phyloP scores from a whole-genome alignment of 2,329 filamentous ascomycete species.

The Coniella vitis region DNA sequence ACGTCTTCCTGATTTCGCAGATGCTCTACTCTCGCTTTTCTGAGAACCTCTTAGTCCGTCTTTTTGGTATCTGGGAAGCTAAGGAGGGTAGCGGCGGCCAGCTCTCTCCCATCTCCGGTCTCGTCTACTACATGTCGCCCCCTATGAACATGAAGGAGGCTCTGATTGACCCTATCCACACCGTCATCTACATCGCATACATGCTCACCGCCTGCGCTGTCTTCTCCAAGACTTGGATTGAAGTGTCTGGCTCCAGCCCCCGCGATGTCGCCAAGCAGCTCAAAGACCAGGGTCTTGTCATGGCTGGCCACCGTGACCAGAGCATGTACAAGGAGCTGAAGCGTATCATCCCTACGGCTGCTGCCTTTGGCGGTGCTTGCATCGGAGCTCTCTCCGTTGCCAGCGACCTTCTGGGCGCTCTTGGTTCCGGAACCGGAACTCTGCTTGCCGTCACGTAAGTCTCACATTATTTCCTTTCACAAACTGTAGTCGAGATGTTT shows the following conservation, averaged over 20 bases:
- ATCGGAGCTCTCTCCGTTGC: conserved; percentile 95
- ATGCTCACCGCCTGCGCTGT: conserved; percentile 91
- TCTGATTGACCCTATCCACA: conserved; percentile 94
- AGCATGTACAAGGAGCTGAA: conserved; percentile 99
- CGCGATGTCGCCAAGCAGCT: conserved; percentile 99
- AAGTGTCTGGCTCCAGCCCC: conserved; percentile 95
- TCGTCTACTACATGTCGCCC: conserved; percentile 99
- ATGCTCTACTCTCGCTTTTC: conserved; percentile 99
- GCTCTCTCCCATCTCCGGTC: conserved; percentile 85
- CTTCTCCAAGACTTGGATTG: conserved; percentile 99
- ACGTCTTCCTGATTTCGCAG: conserved; percentile 98
- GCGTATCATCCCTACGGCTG: conserved; percentile 96
- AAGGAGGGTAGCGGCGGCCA: conserved; percentile 92
- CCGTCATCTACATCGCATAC: conserved; percentile 88
- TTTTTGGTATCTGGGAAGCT: conserved; percentile 97
- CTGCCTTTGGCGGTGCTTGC: conserved; percentile 96
- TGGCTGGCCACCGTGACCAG: conserved; percentile 99
- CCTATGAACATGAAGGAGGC: conserved; percentile 97
- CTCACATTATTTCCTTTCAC: conserved; percentile 7
- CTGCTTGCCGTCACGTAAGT: conserved; percentile 96
- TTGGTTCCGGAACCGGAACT: conserved; percentile 96
- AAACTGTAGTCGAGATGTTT: conserved; percentile 24
- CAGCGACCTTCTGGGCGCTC: conserved; percentile 90
- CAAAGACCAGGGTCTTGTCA: conserved; percentile 98
- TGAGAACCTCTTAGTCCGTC: conserved; percentile 94